Evolutionary conservation across 352 stramenopile genomes (phyloP), one percentile per base, ranked within the genome.

Genomic region (Globisporangium cystogenes): DNA sequence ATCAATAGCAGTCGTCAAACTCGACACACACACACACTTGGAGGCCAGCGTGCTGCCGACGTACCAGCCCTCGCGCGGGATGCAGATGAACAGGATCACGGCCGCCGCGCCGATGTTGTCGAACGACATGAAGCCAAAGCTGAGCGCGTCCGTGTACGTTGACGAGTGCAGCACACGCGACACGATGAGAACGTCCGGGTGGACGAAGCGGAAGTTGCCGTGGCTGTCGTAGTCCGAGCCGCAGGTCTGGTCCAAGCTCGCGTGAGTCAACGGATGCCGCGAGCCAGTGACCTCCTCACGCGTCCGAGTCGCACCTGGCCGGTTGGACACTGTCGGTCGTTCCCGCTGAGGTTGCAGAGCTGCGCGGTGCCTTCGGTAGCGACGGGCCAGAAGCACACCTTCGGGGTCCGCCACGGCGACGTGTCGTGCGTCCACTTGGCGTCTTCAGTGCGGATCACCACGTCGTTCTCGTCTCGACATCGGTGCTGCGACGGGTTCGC

Each of bases 31-130:
- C n/a, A n/a, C 76, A 59, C 14, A 21, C 18, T 21, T 15, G 15
- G 5, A 15, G 5, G 8, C 36, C 2, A n/a, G n/a, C n/a, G n/a
- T n/a, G 7, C 36, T 8, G 18, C 1, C 2, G 18, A 3, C 73
- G 26, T 68, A 88, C 93, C 92, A 98, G 7, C 93, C 93, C 66
- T 97, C 88, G 16, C 90, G 67, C 18, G 89, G 97, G 23, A 98
- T 87, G 24, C 77, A 82, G 58, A 96, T 86, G 58, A 98, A 96
- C 18, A 96, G 86, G 1, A 82, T 83, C 3, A 98, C 43, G 16
- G 86, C 88, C 20, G 90, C 77, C 10, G 61, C 71, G 5, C 66
- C 61, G 47, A 98, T 92, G 53, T 92, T 80, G 61, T 98, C 91
- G 60, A 97, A 98, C 35, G 70, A 79, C 10, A 82, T 83, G 49